Evolutionary conservation across 768 basidiomycete species (phyloP).

Genomic region (Ramaria sp.): DNA sequence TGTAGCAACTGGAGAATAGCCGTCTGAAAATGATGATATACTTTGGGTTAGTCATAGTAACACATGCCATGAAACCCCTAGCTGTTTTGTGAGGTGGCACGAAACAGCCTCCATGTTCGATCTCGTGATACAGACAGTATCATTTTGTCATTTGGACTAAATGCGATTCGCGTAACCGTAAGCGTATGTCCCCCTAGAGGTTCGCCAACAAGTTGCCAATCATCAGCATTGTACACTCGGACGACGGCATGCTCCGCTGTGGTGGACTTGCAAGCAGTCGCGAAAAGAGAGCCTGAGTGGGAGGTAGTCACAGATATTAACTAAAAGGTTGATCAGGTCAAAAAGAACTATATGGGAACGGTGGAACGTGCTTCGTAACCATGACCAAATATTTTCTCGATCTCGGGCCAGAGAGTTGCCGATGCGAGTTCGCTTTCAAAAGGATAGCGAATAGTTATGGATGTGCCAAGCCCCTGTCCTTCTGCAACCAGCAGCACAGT

Average conservation of each 20-base stretch:
- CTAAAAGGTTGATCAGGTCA: constrained; percentile 27
- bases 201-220: constrained; percentile 58
- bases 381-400: constrained; percentile 95
- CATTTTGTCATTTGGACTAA: constrained; percentile 74
- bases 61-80: constrained; percentile 5
- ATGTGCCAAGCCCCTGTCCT: background rate
- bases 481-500: background rate
- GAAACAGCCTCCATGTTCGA: constrained; percentile 82
- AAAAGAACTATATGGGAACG: background rate
- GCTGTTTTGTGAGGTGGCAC: constrained; percentile 34
- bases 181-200: constrained; percentile 77
- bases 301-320: constrained; percentile 76
- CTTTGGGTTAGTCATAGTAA: background rate
- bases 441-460: constrained; percentile 32
- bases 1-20: constrained; percentile 50
- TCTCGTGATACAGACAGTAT: constrained; percentile 86
- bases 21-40: constrained; percentile 23
- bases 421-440: constrained; percentile 87
- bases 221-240: constrained; percentile 64
- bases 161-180: constrained; percentile 84
- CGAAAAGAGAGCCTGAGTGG: constrained; percentile 54
- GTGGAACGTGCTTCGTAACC: constrained; percentile 71
- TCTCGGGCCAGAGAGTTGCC: constrained; percentile 90
- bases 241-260: constrained; percentile 83
- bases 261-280: constrained; percentile 87